Evolutionary conservation across 2,329 filamentous ascomycete genomes (phyloP), one percentile per base, ranked within the genome.

Genomic region (Aplosporella prunicola): DNA sequence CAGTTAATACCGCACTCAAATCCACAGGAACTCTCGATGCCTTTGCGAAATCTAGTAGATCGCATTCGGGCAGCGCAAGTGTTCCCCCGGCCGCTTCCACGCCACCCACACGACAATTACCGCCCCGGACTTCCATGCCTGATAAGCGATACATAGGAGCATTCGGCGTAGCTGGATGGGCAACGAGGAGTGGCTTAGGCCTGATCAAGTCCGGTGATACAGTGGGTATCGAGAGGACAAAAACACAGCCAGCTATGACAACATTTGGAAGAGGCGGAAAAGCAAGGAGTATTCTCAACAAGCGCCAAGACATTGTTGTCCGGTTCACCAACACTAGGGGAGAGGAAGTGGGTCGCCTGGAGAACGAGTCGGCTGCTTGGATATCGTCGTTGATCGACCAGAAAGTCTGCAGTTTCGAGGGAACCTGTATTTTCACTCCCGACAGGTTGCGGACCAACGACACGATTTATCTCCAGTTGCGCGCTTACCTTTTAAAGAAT

Each of bases 361-460:
- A 87, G 18, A 89, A 88, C 50, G 88, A 96, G 22, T 79, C 78
- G 5, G 87, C 91, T 4, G 76, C 78, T 42, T 98, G 91, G 88
- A 83, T 96, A 5, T 94, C 91, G 3, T 80, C 87, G 0, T 63
- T 98, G 47, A 77, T 96, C 35, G 91, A 98, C 52, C 87, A 96
- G 56, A 80, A 82, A 20, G 72, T 95, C 3, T 95, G 88, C 65
- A 74, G 66, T 15, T 93, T 98, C 44, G 83, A 93, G 47, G 91
- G 83, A 5, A 77, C 74, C 9, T 94, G 87, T 51, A 86, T 98
- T 2, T 96, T 83, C 57, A 84, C 84, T 0, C 88, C 88, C 0
- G 89, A 96, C 39, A 70, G 76, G 31, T 61, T 96, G 32, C 73
- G 84, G 33, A 91, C 88, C 7, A 94, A 93, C 51, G 91, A 98